Evolutionary conservation across 108 stramenopile genomes (phyloP), one percentile per base, ranked within the genome.

Genomic region (Fragilaria crotonensis): DNA sequence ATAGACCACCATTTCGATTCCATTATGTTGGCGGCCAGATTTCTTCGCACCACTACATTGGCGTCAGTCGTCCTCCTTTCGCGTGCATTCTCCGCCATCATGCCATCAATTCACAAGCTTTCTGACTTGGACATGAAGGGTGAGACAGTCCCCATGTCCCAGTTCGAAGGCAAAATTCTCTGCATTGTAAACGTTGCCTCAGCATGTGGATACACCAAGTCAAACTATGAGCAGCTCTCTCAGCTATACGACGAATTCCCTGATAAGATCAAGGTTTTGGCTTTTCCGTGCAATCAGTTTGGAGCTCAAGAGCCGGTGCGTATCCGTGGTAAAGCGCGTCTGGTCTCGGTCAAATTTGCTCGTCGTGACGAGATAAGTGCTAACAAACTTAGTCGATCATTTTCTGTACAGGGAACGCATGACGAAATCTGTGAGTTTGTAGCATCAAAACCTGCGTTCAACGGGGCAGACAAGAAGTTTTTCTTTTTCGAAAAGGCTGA

Each of bases 281-380:
- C 89, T 19, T 90, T 90, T 63, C 89, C 89, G 3, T 90, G 82
- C 65, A 83, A 85, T 57, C 85, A 90, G 44, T 90, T 90, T 52
- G 80, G 81, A 28, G 72, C 45, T 17, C 89, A 90, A 66, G 89
- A 90, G 56, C 84, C 84, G 20, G 75, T 72, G 60, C 22, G 69
- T 69, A 2, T 52, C 14, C 33, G 3, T 52, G 21, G 14, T n/a
- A n/a, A n/a, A n/a, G n/a, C n/a, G n/a, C 72, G 74, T 46, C 48
- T 75, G 5, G 64, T 64, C 19, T 87, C 89, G 60, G 64, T 72
- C 46, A 25, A 68, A 25, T 93, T 93, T 69, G 85, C 79, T 0
- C 23, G 46, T n/a, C n/a, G n/a, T n/a, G n/a, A n/a, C n/a, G n/a
- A n/a, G n/a, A n/a, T n/a, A n/a, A n/a, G n/a, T n/a, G n/a, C n/a